These are phyloP conservation scores for Fusarium ramigenum DNA, from an alignment of 2,329 filamentous ascomycete species.

Conservation along the genomic window DNA sequence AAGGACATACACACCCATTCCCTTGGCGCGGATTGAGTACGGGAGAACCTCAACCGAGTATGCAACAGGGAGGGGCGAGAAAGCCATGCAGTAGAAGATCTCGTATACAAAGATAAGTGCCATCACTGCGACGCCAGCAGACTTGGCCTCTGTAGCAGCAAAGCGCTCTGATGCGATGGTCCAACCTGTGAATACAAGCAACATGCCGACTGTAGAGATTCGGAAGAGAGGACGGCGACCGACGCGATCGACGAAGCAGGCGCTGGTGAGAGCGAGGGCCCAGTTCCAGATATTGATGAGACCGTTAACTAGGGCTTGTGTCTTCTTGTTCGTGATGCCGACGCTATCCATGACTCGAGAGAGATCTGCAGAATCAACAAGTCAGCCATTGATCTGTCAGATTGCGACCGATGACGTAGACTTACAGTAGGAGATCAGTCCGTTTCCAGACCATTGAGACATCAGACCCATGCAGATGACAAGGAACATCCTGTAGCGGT, in stretches of 20 bases:
- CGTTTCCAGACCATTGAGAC: constrained; percentile 51
- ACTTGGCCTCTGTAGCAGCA: constrained; percentile 40
- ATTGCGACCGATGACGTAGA: too few relatives aligned
- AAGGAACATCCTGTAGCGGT: constrained; percentile 50
- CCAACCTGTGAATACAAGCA: constrained; percentile 48
- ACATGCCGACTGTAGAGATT: constrained; percentile 40
- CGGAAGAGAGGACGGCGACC: constrained; percentile 48
- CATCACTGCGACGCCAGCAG: constrained; percentile 47
- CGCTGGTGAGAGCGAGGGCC: constrained; percentile 38
- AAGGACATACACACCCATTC: constrained; percentile 51
- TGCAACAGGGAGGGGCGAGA: constrained; percentile 60
- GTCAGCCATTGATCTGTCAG: too few relatives aligned
- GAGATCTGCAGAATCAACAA: background rate
- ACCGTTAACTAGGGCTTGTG: constrained; percentile 43
- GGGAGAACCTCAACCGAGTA: constrained; percentile 65
- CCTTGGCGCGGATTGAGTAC: constrained; percentile 61
- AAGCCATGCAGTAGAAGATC: constrained; percentile 63
- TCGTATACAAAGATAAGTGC: constrained; percentile 51
- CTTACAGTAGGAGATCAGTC: constrained; percentile 45
- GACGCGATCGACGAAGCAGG: constrained; percentile 42
- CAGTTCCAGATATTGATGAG: constrained; percentile 46
- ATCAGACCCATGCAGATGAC: constrained; percentile 57
- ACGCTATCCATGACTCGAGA: constrained; percentile 30
- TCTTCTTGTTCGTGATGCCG: constrained; percentile 39
- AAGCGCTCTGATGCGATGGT: constrained; percentile 48